phyloP scores from a whole-genome alignment of 108 stramenopile genomes.

The Chaetoceros tenuissimus region DNA sequence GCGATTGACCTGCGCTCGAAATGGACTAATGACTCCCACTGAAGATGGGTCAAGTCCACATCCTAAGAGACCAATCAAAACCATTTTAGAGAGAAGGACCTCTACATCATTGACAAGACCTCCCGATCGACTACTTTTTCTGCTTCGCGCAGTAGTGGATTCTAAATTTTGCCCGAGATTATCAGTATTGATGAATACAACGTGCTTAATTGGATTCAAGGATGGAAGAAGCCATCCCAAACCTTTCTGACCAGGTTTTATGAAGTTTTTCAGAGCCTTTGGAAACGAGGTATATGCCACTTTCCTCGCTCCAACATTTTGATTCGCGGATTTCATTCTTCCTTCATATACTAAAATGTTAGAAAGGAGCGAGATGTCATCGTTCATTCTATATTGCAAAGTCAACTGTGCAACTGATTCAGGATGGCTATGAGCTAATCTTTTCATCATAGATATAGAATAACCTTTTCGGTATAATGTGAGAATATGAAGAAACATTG shows the following conservation, averaged over 20 bases:
- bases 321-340: conserved; percentile 77
- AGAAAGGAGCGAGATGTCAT: conserved; percentile 80
- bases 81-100: conserved; percentile 31
- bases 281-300: conserved; percentile 44
- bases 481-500: conserved; percentile 2
- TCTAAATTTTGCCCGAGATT: conserved; percentile 13
- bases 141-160: neutral
- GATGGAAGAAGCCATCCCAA: conserved; percentile 37
- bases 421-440: conserved; percentile 81
- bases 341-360: conserved; percentile 85
- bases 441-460: conserved; percentile 79
- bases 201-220: conserved; percentile 57
- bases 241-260: conserved; percentile 5
- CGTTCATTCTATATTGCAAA: conserved; percentile 95
- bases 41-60: conserved; percentile 40
- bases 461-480: conserved; percentile 46
- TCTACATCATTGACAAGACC: conserved; percentile 55
- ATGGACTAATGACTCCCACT: conserved; percentile 87
- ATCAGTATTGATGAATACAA: conserved; percentile 88
- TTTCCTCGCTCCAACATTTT: conserved; percentile 36
- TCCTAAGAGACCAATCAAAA: conserved; percentile 29
- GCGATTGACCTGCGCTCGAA: conserved; percentile 69
- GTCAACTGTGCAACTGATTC: conserved; percentile 72
- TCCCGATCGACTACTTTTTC: conserved; percentile 15
- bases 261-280: conserved; percentile 4